phyloP scores from a whole-genome alignment of 495 filamentous ascomycete genomes.

The Glutinoglossum americanum region DNA sequence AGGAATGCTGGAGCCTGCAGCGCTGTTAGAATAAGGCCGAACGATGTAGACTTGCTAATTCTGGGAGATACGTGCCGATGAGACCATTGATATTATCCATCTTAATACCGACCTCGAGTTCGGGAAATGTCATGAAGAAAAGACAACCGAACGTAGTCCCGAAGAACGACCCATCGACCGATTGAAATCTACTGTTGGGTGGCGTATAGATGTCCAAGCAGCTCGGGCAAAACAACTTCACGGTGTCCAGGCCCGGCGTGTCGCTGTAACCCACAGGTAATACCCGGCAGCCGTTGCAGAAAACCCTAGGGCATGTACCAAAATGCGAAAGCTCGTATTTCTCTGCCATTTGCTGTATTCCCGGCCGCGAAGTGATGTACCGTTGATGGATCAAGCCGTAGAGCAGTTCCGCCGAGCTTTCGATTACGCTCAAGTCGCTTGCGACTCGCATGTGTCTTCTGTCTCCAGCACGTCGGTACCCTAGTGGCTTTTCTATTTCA shows the following conservation, averaged over 20 bases:
- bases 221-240: slow-evolving; percentile 93
- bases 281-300: slow-evolving; percentile 70
- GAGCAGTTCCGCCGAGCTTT: slow-evolving; percentile 88
- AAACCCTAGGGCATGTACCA: slow-evolving; percentile 73
- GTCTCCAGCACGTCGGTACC: slow-evolving; percentile 36
- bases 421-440: slow-evolving; percentile 81
- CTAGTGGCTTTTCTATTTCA: slow-evolving; percentile 45
- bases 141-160: slow-evolving; percentile 86
- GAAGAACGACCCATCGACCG: slow-evolving; percentile 96
- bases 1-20: background rate
- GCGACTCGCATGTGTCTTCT: slow-evolving; percentile 71
- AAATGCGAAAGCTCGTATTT: slow-evolving; percentile 96
- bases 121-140: slow-evolving; percentile 96
- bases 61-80: slow-evolving; percentile 3
- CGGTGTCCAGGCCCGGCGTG: slow-evolving; percentile 87
- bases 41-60: background rate
- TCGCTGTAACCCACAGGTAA: slow-evolving; percentile 85
- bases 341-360: slow-evolving; percentile 97
- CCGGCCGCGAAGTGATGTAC: slow-evolving; percentile 91
- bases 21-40: background rate
- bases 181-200: slow-evolving; percentile 90
- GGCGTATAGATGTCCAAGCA: slow-evolving; percentile 95
- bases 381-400: slow-evolving; percentile 97
- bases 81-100: slow-evolving; percentile 15
- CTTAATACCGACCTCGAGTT: slow-evolving; percentile 48